A percentile compares a stretch with the other conserved stretches of the same genome.
Evolutionary conservation across 1,284 basidiomycete species (phyloP).

Genomic region (Leccinum griseonigrum): DNA sequence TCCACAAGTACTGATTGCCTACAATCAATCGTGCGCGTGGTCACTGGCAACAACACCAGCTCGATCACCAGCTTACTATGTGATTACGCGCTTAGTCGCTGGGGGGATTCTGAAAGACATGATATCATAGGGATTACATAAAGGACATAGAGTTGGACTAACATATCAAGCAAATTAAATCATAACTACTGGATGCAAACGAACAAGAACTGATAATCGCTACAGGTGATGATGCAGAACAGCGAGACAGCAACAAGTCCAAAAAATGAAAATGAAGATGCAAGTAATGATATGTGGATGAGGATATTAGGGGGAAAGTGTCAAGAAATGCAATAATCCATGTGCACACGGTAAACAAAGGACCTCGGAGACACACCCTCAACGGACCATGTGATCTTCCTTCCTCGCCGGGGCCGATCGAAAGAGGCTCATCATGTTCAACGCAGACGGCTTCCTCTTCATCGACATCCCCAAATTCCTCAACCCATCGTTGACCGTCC

Average conservation of each 20-base stretch:
- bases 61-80: neutral
- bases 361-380: neutral
- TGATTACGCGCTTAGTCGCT: neutral
- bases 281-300: neutral
- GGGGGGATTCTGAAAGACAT: neutral
- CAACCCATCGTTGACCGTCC: slow-evolving; percentile 5
- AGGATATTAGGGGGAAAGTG: neutral
- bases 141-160: neutral
- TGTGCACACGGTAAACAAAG: neutral
- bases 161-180: neutral
- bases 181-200: neutral
- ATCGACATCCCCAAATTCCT: slow-evolving; percentile 5
- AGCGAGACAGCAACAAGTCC: neutral
- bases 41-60: neutral
- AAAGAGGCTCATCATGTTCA: slow-evolving; percentile 28
- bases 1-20: neutral
- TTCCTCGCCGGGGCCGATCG: slow-evolving; percentile 18
- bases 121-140: neutral
- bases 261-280: neutral
- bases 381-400: slow-evolving; percentile 9
- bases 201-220: slow-evolving; percentile 2
- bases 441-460: slow-evolving; percentile 25
- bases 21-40: neutral
- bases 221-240: slow-evolving; percentile 4
- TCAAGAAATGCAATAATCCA: neutral